Conservation (phyloP, 805 yeast species). For the Ogataea pini region DNA sequence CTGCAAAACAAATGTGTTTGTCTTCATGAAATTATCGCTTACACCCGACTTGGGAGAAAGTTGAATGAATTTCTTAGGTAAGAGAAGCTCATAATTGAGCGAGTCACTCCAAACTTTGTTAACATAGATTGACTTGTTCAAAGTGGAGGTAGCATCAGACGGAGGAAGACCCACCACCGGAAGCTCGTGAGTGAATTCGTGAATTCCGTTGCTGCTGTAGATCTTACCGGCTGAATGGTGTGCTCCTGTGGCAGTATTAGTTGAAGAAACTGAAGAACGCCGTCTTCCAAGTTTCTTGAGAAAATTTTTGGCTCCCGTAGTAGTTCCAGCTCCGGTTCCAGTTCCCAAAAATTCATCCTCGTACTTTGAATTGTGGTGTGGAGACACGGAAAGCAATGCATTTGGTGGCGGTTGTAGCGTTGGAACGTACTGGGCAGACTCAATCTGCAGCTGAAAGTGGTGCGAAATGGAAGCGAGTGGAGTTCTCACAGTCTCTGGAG, state of each 20-base stretch:
- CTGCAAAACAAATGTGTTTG: constrained; percentile 45
- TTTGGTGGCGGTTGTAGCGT: constrained; percentile 33
- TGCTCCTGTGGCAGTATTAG: constrained; percentile 9
- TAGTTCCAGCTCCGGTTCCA: constrained; percentile 1
- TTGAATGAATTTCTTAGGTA: constrained; percentile 69
- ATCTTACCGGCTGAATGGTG: constrained; percentile 3
- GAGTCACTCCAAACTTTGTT: constrained; percentile 75
- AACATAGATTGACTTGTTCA: constrained; percentile 75
- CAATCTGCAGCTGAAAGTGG: constrained; percentile 41
- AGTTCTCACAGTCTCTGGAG: constrained; percentile 61
- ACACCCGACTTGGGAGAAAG: constrained; percentile 52
- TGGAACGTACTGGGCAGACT: constrained; percentile 33
- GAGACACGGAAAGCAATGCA: constrained; percentile 39
- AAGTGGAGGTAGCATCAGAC: constrained; percentile 53
- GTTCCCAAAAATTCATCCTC: constrained; percentile 20
- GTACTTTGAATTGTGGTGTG: constrained; percentile 27
- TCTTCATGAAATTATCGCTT: constrained; percentile 26
- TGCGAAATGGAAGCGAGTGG: constrained; percentile 52
- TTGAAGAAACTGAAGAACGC: constrained; percentile 14
- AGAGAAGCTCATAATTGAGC: constrained; percentile 66
- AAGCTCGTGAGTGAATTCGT: constrained; percentile 38
- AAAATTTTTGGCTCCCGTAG: constrained; percentile 20
- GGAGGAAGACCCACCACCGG: constrained; percentile 60
- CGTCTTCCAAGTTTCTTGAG: constrained; percentile 29
- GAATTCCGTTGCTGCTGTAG: constrained; percentile 24